Evolutionary conservation across 495 filamentous ascomycete genomes (phyloP).

Genomic region (Neurospora africana): DNA sequence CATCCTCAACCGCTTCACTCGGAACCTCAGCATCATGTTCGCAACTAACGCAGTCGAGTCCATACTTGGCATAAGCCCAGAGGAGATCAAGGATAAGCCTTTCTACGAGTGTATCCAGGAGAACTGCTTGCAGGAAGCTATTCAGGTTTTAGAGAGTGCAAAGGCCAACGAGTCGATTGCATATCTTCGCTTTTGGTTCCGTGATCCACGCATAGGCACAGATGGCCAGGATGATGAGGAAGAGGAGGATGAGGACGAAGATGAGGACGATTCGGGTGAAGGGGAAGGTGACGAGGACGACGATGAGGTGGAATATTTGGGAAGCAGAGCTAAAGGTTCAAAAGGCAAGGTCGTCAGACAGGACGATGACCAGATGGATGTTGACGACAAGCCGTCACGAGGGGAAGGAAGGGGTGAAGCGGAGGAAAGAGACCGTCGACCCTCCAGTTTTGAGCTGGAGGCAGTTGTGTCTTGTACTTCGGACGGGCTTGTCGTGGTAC

Average conservation of each 20-base stretch:
- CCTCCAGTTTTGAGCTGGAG: constrained; percentile 53
- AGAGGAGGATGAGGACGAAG: constrained; percentile 24
- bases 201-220: constrained; percentile 50
- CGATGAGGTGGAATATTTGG: neutral
- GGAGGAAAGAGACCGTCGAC: neutral
- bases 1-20: constrained; percentile 80
- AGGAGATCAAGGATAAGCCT: constrained; percentile 56
- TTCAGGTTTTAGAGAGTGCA: constrained; percentile 69
- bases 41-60: constrained; percentile 63
- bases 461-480: constrained; percentile 87
- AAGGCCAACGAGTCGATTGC: constrained; percentile 93
- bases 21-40: constrained; percentile 77
- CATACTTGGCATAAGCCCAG: constrained; percentile 59
- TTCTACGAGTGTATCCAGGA: constrained; percentile 76
- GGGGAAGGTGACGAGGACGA: constrained; percentile 13
- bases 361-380: constrained; percentile 21
- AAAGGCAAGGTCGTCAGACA: constrained; percentile 12
- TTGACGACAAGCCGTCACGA: constrained; percentile 14
- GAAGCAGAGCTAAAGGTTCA: constrained; percentile 9
- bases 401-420: neutral
- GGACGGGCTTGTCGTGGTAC: constrained; percentile 75
- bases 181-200: constrained; percentile 82
- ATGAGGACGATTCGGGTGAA: constrained; percentile 19
- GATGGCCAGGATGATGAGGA: constrained; percentile 21
- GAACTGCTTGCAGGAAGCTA: constrained; percentile 63